Base-by-base conservation (phyloP, 805 yeast genomes). In the Sungouiella blattae region DNA sequence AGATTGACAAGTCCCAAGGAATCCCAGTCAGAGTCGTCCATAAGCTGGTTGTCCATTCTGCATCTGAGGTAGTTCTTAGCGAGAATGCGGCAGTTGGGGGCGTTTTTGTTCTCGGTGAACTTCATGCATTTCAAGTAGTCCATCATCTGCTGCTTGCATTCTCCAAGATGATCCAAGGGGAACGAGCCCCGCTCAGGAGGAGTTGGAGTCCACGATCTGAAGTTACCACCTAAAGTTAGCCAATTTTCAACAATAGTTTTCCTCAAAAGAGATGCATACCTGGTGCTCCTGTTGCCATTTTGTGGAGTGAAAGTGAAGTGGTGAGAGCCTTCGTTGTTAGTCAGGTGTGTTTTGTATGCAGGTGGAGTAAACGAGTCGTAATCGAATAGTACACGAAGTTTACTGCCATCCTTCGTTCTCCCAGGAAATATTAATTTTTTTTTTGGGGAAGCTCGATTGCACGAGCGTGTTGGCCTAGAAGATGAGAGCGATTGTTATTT, bases 141-240 rank as follows among this genome's bases (percentile, higher is more conserved):
- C 28, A 71, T 56, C 93, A 89, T 93, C 39, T 78, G 75, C 15
- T 69, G 68, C 15, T 79, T 77, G 55, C 98, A 91, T 45, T 93
- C 98, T 6, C 81, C 82, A 41, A 61, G 67, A 53, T 91, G 98
- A 53, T 91, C 98, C 29, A 91, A 66, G 0, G 98, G 98, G 60
- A 91, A 91, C 0, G 98, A 87, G 0, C 98, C 98, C 47, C 96
- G 68, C 46, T 91, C 96, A 2, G 98, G 98, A 15, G 98, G 96
- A 0, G 91, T 83, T 7, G 97, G 96, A 11, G 78, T 69, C 69
- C 83, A 72, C 20, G 50, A 32, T 27, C 52, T 35, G 21, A 47
- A 47, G 27, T 44, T 41, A 6, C 52, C 52, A 20, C 52, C 52
- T 47, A 9, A 8, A 1, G 11, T 43, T 45, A n/a, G n/a, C n/a